These are phyloP conservation scores for Rhizopogon hawkerae DNA, from an alignment of 1,284 basidiomycete genomes.

Conservation along the genomic window DNA sequence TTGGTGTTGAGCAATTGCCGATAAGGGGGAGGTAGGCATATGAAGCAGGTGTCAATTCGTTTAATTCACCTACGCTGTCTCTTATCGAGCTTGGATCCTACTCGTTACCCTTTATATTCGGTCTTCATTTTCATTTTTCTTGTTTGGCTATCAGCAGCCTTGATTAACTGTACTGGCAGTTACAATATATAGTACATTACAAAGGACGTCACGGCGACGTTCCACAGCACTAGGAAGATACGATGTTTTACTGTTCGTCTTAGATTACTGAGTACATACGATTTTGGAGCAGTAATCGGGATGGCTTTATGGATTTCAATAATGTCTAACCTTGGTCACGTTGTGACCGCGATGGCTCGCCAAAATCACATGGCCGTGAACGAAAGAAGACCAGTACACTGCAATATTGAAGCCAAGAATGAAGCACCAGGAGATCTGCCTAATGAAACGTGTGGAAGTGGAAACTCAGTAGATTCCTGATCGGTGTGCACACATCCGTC, in stretches of 20 bases:
- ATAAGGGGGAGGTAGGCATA: neutral
- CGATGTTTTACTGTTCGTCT: neutral
- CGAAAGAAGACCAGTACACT: neutral
- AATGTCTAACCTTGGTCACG: neutral
- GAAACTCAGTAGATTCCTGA: neutral
- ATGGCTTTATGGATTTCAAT: neutral
- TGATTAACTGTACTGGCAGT: neutral
- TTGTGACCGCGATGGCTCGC: neutral
- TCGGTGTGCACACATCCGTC: neutral
- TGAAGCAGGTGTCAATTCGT: neutral
- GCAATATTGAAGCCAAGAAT: neutral
- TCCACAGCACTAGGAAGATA: neutral
- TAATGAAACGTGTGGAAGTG: neutral
- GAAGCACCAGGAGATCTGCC: neutral
- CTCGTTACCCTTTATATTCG: neutral
- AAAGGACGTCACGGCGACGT: neutral
- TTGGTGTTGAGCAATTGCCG: neutral
- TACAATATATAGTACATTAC: neutral
- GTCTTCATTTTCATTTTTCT: neutral
- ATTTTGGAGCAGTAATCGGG: neutral
- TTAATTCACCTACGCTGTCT: neutral
- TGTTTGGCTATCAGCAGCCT: neutral
- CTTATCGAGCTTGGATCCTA: neutral
- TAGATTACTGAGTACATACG: neutral
- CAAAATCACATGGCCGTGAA: neutral